Conservation (phyloP, 2,329 filamentous ascomycete species). For the Aspergillus bombycis region DNA sequence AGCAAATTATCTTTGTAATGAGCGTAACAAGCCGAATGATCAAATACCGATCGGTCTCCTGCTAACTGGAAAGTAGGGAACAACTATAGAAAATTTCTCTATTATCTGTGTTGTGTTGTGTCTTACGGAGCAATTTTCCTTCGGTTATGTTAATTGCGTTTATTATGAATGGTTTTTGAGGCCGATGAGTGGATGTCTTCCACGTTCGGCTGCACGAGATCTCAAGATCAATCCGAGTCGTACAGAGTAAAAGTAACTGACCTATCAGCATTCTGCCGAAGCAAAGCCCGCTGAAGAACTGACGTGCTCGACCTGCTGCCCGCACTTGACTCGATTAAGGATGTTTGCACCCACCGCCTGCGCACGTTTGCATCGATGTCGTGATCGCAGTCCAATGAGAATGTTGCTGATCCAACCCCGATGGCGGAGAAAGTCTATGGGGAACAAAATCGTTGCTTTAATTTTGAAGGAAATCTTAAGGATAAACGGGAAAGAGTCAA, state of each 20-base stretch:
- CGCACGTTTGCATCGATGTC: slow-evolving; percentile 47
- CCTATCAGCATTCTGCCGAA: slow-evolving; percentile 8
- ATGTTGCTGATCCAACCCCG: slow-evolving; percentile 38
- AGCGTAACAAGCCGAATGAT: neutral
- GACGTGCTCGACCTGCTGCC: slow-evolving; percentile 34
- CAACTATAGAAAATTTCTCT: neutral
- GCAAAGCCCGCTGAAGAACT: slow-evolving; percentile 30
- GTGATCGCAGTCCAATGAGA: slow-evolving; percentile 48
- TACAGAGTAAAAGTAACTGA: no score
- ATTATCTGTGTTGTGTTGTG: neutral
- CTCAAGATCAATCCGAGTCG: neutral
- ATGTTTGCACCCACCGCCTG: slow-evolving; percentile 32
- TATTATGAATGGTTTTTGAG: neutral
- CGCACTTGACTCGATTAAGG: slow-evolving; percentile 29
- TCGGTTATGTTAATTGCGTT: neutral
- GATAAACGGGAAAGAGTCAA: slow-evolving; percentile 18
- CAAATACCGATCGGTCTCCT: neutral
- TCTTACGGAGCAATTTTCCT: neutral
- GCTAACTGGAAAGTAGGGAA: neutral
- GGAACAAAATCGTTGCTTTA: slow-evolving; percentile 15
- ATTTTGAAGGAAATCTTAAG: slow-evolving; percentile 4
- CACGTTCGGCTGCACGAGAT: neutral
- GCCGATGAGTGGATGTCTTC: neutral
- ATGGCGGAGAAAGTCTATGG: slow-evolving; percentile 36
- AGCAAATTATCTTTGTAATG: neutral